Evolutionary conservation across 2,329 filamentous ascomycete species (phyloP).

Genomic region (Tolypocladium cylindrosporum): DNA sequence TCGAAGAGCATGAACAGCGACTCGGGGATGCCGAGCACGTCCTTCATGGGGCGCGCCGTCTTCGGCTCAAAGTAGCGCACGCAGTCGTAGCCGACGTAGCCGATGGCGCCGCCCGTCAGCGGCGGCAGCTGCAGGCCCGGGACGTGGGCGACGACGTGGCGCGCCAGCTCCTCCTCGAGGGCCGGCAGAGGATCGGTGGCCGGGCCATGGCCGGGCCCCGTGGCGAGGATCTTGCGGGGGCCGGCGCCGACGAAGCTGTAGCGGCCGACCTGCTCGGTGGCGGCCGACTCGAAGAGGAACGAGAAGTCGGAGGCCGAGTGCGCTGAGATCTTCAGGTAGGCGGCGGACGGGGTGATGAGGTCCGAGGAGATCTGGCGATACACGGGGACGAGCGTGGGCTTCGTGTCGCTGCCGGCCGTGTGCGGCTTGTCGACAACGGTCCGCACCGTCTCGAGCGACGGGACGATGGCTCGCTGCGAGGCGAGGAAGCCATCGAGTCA

Average conservation of each 20-base stretch:
- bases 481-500: slow-evolving; percentile 2
- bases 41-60: slow-evolving; percentile 81
- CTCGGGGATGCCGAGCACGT: slow-evolving; percentile 82
- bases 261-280: slow-evolving; percentile 83
- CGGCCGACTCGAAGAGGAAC: slow-evolving; percentile 92
- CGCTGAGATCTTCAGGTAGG: slow-evolving; percentile 83
- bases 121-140: slow-evolving; percentile 76
- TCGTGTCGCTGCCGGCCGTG: slow-evolving; percentile 12
- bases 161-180: slow-evolving; percentile 70
- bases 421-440: slow-evolving; percentile 29
- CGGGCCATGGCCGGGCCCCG: slow-evolving; percentile 77
- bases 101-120: slow-evolving; percentile 84
- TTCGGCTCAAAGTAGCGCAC: slow-evolving; percentile 97
- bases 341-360: slow-evolving; percentile 86
- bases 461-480: slow-evolving; percentile 29
- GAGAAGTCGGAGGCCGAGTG: slow-evolving; percentile 62
- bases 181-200: slow-evolving; percentile 74
- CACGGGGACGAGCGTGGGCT: slow-evolving; percentile 67
- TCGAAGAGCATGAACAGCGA: slow-evolving; percentile 96
- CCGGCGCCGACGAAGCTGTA: slow-evolving; percentile 92
- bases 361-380: slow-evolving; percentile 83
- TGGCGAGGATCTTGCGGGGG: slow-evolving; percentile 70
- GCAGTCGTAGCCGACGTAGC: slow-evolving; percentile 96
- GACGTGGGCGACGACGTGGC: slow-evolving; percentile 71
- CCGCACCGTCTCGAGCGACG: slow-evolving; percentile 35